Conservation (phyloP, 495 filamentous ascomycete species). For the Penicillium fimorum region DNA sequence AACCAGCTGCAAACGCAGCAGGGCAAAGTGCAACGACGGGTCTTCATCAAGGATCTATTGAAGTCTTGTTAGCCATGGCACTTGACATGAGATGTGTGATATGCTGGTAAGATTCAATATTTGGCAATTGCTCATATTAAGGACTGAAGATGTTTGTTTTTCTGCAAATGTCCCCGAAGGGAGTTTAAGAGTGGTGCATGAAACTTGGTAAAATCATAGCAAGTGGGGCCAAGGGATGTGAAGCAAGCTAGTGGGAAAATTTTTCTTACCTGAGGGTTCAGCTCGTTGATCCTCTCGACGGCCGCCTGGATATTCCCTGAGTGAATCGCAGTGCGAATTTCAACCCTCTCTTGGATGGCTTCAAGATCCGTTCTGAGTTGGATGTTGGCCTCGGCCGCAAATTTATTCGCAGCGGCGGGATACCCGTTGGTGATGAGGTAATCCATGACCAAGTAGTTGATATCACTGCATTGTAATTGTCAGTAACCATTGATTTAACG, state of each 20-base stretch:
- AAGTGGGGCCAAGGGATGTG: conserved; percentile 28
- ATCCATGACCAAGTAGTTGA: conserved; percentile 94
- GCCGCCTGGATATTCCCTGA: conserved; percentile 80
- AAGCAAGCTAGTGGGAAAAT: conserved; percentile 11
- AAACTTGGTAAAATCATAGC: conserved; percentile 94
- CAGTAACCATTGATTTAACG: conserved; percentile 26
- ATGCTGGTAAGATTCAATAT: conserved; percentile 11
- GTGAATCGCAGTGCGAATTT: conserved; percentile 78
- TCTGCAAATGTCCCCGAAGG: conserved; percentile 79
- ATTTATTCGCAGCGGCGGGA: conserved; percentile 87
- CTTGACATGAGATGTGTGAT: conserved; percentile 15
- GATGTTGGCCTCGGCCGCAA: conserved; percentile 90
- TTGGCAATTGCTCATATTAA: conserved; percentile 75
- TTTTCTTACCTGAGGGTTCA: conserved; percentile 79
- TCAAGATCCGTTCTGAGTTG: conserved; percentile 65
- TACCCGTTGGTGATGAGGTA: conserved; percentile 97
- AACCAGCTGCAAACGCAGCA: conserved; percentile 87
- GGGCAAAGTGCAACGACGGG: conserved; percentile 80
- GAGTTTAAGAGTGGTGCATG: conserved; percentile 99
- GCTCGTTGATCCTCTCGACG: conserved; percentile 82
- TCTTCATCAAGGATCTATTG: conserved; percentile 82
- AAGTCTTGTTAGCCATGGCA: conserved; percentile 32
- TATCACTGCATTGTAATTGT: conserved; percentile 62
- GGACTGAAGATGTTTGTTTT: conserved; percentile 91
- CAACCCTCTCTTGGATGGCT: conserved; percentile 71